These are phyloP conservation scores for Eutypella sp. DNA, from an alignment of 2,329 filamentous ascomycete species.

Conservation along the genomic window DNA sequence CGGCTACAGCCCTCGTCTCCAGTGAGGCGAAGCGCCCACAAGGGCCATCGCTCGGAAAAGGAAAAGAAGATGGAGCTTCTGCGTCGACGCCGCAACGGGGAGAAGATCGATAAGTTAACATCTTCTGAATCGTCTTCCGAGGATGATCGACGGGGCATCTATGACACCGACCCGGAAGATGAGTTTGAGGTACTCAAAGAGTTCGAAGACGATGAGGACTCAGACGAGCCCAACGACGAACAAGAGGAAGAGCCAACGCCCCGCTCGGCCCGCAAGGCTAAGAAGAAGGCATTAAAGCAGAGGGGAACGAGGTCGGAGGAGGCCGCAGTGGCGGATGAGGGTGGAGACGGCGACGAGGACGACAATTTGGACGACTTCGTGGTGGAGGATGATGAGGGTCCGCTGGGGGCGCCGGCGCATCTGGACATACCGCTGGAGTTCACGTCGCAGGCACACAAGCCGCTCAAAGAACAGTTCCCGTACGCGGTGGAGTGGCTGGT, in stretches of 20 bases:
- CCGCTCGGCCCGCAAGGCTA: conserved; percentile 12
- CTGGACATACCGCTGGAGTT: conserved; percentile 63
- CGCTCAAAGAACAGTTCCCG: conserved; percentile 66
- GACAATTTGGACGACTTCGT: conserved; percentile 55
- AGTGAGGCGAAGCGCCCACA: conserved; percentile 12
- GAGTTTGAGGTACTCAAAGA: conserved; percentile 24
- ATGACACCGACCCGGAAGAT: conserved; percentile 28
- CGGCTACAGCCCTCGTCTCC: conserved; percentile 13
- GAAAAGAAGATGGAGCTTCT: conserved; percentile 37
- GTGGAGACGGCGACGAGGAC: conserved; percentile 21
- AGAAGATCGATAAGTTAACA: conserved; percentile 32
- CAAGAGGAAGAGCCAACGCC: conserved; percentile 27
- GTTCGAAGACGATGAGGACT: conserved; percentile 29
- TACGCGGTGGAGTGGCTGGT: conserved; percentile 77
- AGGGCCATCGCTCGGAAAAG: conserved; percentile 30
- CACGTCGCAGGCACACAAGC: conserved; percentile 60
- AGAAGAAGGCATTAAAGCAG: conserved; percentile 4
- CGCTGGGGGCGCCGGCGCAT: conserved; percentile 51
- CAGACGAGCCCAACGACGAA: conserved; percentile 12
- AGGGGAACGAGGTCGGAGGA: conserved; percentile 8
- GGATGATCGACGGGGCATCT: conserved; percentile 38
- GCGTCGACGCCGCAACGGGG: conserved; percentile 33
- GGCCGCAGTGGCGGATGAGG: conserved; percentile 10
- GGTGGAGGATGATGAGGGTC: conserved; percentile 54
- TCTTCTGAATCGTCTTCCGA: conserved; percentile 41